phyloP scores from a whole-genome alignment of 345 rosid genomes.

The Populus euphratica region DNA sequence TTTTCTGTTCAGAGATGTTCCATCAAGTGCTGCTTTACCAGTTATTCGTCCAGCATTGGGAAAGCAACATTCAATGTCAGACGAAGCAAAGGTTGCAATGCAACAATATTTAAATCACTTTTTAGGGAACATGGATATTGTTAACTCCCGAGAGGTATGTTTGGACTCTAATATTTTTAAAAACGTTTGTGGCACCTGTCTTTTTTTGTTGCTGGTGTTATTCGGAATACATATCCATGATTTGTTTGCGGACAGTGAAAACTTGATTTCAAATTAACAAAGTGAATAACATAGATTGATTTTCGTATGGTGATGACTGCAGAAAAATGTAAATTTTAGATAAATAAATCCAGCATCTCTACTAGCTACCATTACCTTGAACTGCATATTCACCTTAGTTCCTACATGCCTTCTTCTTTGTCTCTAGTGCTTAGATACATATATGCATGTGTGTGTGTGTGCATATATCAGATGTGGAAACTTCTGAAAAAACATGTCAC shows the following conservation, averaged over 20 bases:
- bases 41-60: conserved; percentile 88
- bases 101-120: conserved; percentile 88
- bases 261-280: background rate
- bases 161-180: background rate
- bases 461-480: background rate
- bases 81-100: conserved; percentile 92
- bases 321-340: background rate
- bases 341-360: background rate
- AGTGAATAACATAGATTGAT: background rate
- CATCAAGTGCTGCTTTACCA: conserved; percentile 93
- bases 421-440: background rate
- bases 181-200: background rate
- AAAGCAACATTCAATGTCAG: conserved; percentile 87
- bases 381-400: background rate
- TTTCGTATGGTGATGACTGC: background rate
- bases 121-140: conserved; percentile 91
- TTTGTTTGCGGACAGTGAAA: background rate
- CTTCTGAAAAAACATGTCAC: background rate
- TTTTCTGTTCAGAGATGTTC: conserved; percentile 85
- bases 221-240: background rate
- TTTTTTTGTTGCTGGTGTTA: background rate
- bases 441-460: too few relatives aligned
- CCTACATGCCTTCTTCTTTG: background rate
- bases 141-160: conserved; percentile 87
- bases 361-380: background rate